Base-by-base conservation (phyloP, 2,329 filamentous ascomycete species). In the Blumeria hordei region DNA sequence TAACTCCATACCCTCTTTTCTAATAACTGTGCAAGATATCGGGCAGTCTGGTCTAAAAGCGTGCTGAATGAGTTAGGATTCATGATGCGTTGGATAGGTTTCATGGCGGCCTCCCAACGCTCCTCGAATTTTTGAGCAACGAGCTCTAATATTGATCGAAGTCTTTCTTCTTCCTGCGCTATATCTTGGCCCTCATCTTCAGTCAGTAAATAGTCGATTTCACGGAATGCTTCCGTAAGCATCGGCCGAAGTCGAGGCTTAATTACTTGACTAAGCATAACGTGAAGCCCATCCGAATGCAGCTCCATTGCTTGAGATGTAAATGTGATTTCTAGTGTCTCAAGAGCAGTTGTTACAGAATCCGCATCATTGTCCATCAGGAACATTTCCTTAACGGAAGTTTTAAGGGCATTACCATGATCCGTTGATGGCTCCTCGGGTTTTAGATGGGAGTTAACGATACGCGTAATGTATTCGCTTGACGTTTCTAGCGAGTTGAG, bases 401-500 rank as follows among this genome's bases (percentile, higher is more conserved):
- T 63, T 56, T 45, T 55, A 3, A 57, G 63, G 6, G 59, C 56
- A 0, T 61, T 39, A 28, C 21, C 21, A 28, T 28, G 21, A 3
- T 70, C 70, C 6, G 69, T 66, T 9, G 69, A 68, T 18, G 70
- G 69, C 6, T 68, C 65, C 0, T 70, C 62, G 14, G 68, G 67
- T 36, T 70, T 70, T 10, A 88, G 71, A 51, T 83, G 79, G 36
- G 79, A 75, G 35, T 76, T 74, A 47, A 96, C 81, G 61, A 98
- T 95, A 55, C 90, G 83, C 14, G 79, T 77, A 53, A 95, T 77
- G 67, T 98, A 98, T 64, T 95, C 87, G 58, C 86, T 86, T 9
- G 88, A 83, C 57, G 94, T 78, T 65, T 98, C 90, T 32, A 98
- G 78, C 65, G 90, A 95, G 73, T 98, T 98, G 68, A 95, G 87